phyloP scores from a whole-genome alignment of 331 rosid species.

The Quercus lobata region DNA sequence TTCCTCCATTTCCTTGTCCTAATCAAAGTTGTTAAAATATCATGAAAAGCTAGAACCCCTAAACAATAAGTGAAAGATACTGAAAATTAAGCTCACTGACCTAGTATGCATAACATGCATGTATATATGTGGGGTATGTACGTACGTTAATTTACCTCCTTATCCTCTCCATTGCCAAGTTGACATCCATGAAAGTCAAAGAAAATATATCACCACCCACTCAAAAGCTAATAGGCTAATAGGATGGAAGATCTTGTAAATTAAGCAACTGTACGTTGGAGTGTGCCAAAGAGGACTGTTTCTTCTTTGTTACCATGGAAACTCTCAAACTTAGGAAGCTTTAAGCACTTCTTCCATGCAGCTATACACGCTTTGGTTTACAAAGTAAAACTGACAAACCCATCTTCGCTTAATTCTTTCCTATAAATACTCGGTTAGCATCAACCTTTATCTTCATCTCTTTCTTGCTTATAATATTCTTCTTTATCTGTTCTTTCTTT shows the following conservation, averaged over 20 bases:
- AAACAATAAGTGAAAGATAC: no score
- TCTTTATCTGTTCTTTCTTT: no score
- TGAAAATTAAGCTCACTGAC: no score
- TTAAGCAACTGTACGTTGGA: neutral
- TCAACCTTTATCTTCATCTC: no score
- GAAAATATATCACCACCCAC: neutral
- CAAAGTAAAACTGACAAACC: neutral
- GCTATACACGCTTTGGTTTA: neutral
- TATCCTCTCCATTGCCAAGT: neutral
- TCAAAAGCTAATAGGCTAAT: neutral
- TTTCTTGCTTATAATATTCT: no score
- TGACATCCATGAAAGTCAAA: neutral
- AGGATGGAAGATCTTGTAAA: neutral
- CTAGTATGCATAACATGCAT: no score
- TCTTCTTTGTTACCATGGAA: neutral
- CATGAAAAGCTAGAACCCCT: no score
- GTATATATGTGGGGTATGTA: no score
- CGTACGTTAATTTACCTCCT: neutral
- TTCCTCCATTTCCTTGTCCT: no score
- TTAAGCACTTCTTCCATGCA: neutral
- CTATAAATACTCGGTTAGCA: neutral
- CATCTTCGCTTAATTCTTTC: constrained; percentile 19
- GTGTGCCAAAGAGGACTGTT: neutral
- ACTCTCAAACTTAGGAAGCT: neutral
- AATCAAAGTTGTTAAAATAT: no score